Evolutionary conservation across 352 stramenopile species (phyloP), one percentile per base, ranked within the genome.

Genomic region (Pythium vanterpoolii): DNA sequence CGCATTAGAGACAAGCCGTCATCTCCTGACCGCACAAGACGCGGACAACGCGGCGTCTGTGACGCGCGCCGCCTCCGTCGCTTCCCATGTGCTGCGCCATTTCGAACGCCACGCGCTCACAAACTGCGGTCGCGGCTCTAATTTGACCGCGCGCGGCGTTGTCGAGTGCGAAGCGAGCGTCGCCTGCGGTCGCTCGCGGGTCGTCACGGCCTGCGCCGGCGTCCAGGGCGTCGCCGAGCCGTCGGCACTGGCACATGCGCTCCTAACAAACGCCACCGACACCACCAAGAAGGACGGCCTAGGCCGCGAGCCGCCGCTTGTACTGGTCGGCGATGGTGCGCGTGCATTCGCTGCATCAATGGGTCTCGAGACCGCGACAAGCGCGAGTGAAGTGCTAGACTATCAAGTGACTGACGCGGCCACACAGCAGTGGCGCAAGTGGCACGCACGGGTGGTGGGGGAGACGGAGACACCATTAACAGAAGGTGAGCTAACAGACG

Each of bases 141-240:
- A 88, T 50, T 42, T 88, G 45, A 88, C 76, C 8, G 71, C 76
- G 34, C 8, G 61, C 4, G 68, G 76, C 10, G 62, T 43, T 11
- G 72, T 90, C 10, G 76, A 88, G 48, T 88, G 77, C 45, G 80
- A 88, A 31, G 76, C 74, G 11, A 85, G 71, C 49, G 68, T 87
- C 18, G 69, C 71, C 9, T 86, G 77, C 39, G 80, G 80, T 9
- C 53, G 60, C 2, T 72, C 70, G 8, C 50, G 64, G 13, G 47
- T 69, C 1, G 74, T 81, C 18, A 65, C 60, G 14, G 74, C 69
- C n/a, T 88, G 76, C 49, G 79, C 75, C 1, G 60, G 56, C 36
- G 73, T 87, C 6, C 48, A 57, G 0, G 82, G 79, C 14, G 82
- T 89, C 9, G 56, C 60, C 1, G 65, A 77, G 55, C 82, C 79